A percentile compares a stretch with the other conserved stretches of the same genome.
Evolutionary conservation across 768 basidiomycete genomes (phyloP).

Genomic region (Suillus sp.): DNA sequence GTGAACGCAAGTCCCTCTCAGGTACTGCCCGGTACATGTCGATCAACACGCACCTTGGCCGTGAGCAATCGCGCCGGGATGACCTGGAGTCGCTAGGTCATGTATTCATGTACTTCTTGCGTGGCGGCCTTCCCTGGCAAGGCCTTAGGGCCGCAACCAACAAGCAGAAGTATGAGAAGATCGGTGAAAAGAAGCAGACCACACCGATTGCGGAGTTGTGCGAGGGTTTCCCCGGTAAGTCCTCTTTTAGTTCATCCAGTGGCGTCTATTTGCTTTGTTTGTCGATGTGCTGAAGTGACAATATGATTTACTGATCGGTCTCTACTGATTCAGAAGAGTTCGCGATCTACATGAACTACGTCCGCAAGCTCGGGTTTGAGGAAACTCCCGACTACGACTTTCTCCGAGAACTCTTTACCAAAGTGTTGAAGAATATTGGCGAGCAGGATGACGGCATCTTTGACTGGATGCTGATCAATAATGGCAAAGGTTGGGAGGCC

Average conservation of each 20-base stretch:
- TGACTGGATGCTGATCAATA: constrained; percentile 96
- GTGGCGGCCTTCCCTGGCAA: constrained; percentile 97
- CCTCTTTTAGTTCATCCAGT: constrained; percentile 6
- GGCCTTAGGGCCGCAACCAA: constrained; percentile 97
- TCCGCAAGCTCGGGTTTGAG: constrained; percentile 97
- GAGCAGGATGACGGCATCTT: constrained; percentile 92
- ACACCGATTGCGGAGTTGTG: constrained; percentile 91
- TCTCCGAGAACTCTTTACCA: constrained; percentile 89
- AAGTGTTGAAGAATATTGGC: constrained; percentile 84
- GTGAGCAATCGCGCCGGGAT: constrained; percentile 93
- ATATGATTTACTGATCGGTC: constrained; percentile 9
- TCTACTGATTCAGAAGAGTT: constrained; percentile 76
- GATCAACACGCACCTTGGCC: constrained; percentile 97
- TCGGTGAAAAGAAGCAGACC: constrained; percentile 98
- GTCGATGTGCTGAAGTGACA: constrained; percentile 1
- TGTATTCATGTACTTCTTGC: constrained; percentile 99
- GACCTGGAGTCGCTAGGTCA: constrained; percentile 97
- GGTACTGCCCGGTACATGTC: constrained; percentile 99
- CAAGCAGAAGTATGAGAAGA: constrained; percentile 99
- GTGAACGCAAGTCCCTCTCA: constrained; percentile 94
- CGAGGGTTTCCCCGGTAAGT: constrained; percentile 90
- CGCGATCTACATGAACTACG: constrained; percentile 98
- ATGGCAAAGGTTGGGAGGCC: constrained; percentile 96
- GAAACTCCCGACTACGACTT: constrained; percentile 99
- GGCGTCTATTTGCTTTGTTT: constrained; percentile 6